These are phyloP conservation scores for Phialocephala subalpina DNA, from an alignment of 2,329 filamentous ascomycete species.

Conservation along the genomic window DNA sequence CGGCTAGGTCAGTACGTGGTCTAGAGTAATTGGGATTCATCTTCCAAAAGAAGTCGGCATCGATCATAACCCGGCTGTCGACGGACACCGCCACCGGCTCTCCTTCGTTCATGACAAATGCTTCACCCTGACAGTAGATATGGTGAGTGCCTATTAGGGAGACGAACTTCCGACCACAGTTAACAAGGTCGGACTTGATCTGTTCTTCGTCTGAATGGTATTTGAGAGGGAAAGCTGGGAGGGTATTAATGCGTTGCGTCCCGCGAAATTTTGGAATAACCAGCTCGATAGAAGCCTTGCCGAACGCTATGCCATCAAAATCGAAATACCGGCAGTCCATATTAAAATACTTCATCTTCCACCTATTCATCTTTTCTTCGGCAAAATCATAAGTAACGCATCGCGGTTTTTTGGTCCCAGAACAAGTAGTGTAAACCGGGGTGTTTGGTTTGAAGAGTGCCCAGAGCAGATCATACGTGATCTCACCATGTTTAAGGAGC, in stretches of 20 bases:
- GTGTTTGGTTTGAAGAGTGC: conserved; percentile 47
- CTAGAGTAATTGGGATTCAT: conserved; percentile 39
- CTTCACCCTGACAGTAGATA: conserved; percentile 43
- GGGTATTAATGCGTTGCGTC: conserved; percentile 36
- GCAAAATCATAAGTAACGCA: conserved; percentile 36
- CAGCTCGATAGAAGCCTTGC: conserved; percentile 37
- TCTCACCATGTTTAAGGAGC: conserved; percentile 41
- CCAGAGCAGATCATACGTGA: conserved; percentile 48
- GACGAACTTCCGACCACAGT: conserved; percentile 42
- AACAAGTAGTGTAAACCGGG: conserved; percentile 39
- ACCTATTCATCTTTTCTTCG: conserved; percentile 27
- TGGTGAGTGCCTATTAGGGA: conserved; percentile 39
- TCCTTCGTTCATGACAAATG: conserved; percentile 44
- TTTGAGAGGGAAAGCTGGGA: conserved; percentile 44
- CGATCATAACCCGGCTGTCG: conserved; percentile 41
- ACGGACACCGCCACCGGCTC: conserved; percentile 31
- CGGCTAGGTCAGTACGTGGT: conserved; percentile 17
- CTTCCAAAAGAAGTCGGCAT: conserved; percentile 40
- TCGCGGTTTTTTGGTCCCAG: conserved; percentile 30
- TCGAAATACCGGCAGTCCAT: conserved; percentile 29
- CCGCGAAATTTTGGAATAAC: conserved; percentile 30
- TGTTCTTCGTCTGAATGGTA: conserved; percentile 38
- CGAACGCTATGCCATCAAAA: conserved; percentile 41
- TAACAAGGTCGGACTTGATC: conserved; percentile 37
- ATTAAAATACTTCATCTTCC: conserved; percentile 25